A percentile compares a stretch with the other conserved stretches of the same genome.
Conservation (phyloP, 73 alveolate species). For the Paramecium pentaurelia region DNA sequence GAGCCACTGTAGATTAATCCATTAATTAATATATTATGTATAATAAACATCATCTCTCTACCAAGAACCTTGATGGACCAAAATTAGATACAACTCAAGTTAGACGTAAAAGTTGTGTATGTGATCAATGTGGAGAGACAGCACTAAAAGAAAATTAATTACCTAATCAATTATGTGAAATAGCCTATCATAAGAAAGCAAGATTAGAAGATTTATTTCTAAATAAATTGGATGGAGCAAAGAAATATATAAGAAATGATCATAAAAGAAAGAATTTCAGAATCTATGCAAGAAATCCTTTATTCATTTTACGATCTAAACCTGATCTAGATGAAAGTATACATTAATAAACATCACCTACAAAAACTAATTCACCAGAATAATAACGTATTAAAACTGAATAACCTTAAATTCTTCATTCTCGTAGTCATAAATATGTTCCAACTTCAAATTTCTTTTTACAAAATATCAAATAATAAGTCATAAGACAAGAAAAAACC, state of each 20-base stretch:
- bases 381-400: background rate
- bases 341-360: background rate
- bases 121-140: conserved; percentile 17
- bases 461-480: background rate
- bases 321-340: background rate
- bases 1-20: background rate
- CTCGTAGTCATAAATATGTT: background rate
- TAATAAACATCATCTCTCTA: background rate
- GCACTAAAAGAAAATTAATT: background rate
- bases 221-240: background rate
- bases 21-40: background rate
- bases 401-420: background rate
- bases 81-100: background rate
- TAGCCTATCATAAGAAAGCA: background rate
- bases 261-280: background rate
- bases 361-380: background rate
- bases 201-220: background rate
- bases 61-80: background rate
- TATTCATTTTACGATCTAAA: background rate
- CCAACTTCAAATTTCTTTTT: background rate
- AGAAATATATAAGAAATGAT: background rate
- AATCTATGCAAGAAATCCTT: background rate
- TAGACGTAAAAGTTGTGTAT: background rate
- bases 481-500: background rate
- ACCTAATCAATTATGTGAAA: background rate